Evolutionary conservation across 768 basidiomycete genomes (phyloP), one percentile per base, ranked within the genome.

Genomic region (Hebeloma cylindrosporum): DNA sequence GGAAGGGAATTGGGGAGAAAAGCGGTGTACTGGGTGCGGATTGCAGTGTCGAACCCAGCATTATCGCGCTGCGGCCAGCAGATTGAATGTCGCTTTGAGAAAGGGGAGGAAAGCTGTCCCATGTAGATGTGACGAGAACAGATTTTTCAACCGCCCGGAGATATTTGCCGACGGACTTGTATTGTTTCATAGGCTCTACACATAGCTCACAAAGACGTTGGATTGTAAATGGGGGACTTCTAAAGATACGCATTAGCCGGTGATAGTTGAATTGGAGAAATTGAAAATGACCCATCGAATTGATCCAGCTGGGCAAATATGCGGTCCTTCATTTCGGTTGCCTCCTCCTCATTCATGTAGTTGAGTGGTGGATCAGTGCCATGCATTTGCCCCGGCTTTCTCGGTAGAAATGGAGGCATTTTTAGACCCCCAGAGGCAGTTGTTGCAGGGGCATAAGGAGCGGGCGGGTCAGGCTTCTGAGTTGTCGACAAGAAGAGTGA

Each of bases 151-250:
- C 70, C 2, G 92, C 92, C 2, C 92, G 86, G 28, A 93, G 77
- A 61, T 92, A 94, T 66, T 94, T 95, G 32, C 91, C 88, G 11
- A 89, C 68, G 21, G 79, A 76, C 33, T 72, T 81, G 74, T 94
- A 93, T 53, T 90, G 78, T 34, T 75, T 70, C 51, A 71, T 73
- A 4, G 91, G 90, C 30, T 75, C 64, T 9, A 86, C 53, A 52
- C 83, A 82, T 18, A 95, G 80, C 59, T 94, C 92, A 60, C 88
- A 89, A 9, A 93, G 69, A 32, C 92, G 82, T 64, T 95, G 93
- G 43, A 94, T 86, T 7, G 92, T 93, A 62, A 94, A 95, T 2
- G 92, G 92, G 0, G 87, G 76, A 39, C 75, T 75, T 13, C 81
- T 48, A 27, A 38, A 42, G 21, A 14, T 21, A 47, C 14, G 5